Conservation (phyloP, 805 yeast species). For the Hanseniaspora valbyensis region DNA sequence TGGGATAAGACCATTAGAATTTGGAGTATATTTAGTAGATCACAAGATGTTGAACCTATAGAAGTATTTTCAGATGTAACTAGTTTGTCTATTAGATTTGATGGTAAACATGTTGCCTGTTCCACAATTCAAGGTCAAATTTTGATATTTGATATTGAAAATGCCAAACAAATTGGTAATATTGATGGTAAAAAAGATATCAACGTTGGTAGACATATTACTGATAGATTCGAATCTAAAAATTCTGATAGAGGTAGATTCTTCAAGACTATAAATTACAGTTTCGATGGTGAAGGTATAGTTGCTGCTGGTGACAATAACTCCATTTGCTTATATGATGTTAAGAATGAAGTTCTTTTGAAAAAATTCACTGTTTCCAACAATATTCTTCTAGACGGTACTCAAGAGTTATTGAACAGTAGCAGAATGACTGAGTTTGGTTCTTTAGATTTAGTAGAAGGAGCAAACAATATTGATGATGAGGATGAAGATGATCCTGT, state of each 20-base stretch:
- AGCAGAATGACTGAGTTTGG: conserved; percentile 81
- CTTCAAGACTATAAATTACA: conserved; percentile 70
- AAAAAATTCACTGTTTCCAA: conserved; percentile 73
- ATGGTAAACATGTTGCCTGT: conserved; percentile 82
- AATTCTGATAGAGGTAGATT: conserved; percentile 76
- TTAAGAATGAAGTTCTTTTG: conserved; percentile 74
- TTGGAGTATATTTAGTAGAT: conserved; percentile 85
- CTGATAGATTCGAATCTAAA: conserved; percentile 70
- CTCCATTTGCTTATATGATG: conserved; percentile 82
- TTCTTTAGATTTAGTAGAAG: conserved; percentile 72
- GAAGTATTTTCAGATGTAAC: conserved; percentile 76
- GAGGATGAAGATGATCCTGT: conserved; percentile 62
- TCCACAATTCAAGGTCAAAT: conserved; percentile 83
- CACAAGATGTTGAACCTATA: conserved; percentile 82
- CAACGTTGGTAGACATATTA: conserved; percentile 69
- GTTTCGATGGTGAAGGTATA: conserved; percentile 78
- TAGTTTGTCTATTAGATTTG: conserved; percentile 76
- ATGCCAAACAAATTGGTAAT: conserved; percentile 66
- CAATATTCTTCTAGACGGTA: conserved; percentile 87
- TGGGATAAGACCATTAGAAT: conserved; percentile 94
- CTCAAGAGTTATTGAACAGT: conserved; percentile 67
- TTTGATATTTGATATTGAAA: conserved; percentile 69
- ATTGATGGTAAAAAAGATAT: conserved; percentile 83
- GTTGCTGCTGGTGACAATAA: conserved; percentile 92
- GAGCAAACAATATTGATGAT: conserved; percentile 69